Evolutionary conservation across 257 asterid genomes (phyloP).

Genomic region (Gentiana dahurica): DNA sequence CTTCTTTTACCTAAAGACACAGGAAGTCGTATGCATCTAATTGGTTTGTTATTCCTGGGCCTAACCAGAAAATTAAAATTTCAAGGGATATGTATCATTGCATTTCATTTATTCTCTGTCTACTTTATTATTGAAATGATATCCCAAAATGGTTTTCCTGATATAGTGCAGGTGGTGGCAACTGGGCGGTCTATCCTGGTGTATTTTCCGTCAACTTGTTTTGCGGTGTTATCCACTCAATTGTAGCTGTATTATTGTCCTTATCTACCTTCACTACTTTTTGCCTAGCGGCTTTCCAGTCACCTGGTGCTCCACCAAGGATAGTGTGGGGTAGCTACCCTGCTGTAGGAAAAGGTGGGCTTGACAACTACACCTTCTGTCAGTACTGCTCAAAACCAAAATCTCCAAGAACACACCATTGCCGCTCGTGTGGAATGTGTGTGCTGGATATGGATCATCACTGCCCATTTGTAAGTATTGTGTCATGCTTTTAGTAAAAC

Average conservation of each 20-base stretch:
- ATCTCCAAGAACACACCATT: slow-evolving; percentile 81
- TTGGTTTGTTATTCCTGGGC: too few species aligned
- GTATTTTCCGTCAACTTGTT: slow-evolving; percentile 45
- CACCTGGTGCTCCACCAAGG: slow-evolving; percentile 75
- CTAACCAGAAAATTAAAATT: too few species aligned
- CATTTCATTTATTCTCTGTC: too few species aligned
- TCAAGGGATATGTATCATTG: too few species aligned
- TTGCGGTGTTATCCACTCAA: slow-evolving; percentile 40
- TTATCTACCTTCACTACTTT: slow-evolving; percentile 51
- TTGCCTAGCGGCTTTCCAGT: slow-evolving; percentile 56
- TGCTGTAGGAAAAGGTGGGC: slow-evolving; percentile 86
- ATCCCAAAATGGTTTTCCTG: slow-evolving; percentile 1
- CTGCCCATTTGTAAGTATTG: slow-evolving; percentile 89
- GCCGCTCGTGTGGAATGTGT: slow-evolving; percentile 87
- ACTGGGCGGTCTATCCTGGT: slow-evolving; percentile 77
- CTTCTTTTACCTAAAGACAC: background rate
- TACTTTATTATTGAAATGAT: too few species aligned
- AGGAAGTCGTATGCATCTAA: background rate
- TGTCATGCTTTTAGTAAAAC: background rate
- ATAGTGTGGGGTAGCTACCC: slow-evolving; percentile 96
- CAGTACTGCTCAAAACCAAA: slow-evolving; percentile 78
- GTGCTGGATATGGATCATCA: slow-evolving; percentile 96
- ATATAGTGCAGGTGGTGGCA: slow-evolving; percentile 62
- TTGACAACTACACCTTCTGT: slow-evolving; percentile 74
- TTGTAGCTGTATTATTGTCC: slow-evolving; percentile 35